phyloP scores from a whole-genome alignment of 345 rosid species.

The Eucalyptus globulus region DNA sequence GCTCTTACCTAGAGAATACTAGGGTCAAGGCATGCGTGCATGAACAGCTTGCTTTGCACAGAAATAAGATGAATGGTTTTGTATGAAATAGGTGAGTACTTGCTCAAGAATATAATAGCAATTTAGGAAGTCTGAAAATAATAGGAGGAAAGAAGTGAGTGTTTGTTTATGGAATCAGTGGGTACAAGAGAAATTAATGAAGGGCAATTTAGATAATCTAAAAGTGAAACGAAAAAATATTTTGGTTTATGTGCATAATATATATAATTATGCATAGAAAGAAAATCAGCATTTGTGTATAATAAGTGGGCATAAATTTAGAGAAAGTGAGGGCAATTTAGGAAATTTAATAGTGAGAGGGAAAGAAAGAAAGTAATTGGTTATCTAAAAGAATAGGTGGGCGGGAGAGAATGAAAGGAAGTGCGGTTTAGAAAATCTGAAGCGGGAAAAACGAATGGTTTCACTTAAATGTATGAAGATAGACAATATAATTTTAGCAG shows the following conservation, averaged over 20 bases:
- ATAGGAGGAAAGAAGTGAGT: neutral
- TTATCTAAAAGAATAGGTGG: neutral
- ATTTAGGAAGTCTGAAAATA: neutral
- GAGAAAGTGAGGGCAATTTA: neutral
- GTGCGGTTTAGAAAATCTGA: neutral
- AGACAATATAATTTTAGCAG: rapidly evolving
- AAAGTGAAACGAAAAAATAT: neutral
- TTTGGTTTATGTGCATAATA: neutral
- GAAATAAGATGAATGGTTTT: neutral
- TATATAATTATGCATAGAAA: neutral
- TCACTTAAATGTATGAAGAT: neutral
- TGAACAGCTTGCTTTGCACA: neutral
- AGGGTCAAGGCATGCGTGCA: neutral
- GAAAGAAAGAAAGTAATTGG: neutral
- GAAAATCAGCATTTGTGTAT: neutral
- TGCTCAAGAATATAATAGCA: neutral
- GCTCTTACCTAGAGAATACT: neutral
- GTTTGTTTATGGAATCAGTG: neutral
- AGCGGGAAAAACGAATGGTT: neutral
- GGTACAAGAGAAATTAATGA: neutral
- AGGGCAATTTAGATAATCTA: neutral
- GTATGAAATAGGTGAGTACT: neutral
- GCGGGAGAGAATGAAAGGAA: neutral
- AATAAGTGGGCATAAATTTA: neutral
- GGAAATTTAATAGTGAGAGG: neutral